Evolutionary conservation across 2,329 filamentous ascomycete species (phyloP).

Genomic region (Fusarium neocosmosporiellum): DNA sequence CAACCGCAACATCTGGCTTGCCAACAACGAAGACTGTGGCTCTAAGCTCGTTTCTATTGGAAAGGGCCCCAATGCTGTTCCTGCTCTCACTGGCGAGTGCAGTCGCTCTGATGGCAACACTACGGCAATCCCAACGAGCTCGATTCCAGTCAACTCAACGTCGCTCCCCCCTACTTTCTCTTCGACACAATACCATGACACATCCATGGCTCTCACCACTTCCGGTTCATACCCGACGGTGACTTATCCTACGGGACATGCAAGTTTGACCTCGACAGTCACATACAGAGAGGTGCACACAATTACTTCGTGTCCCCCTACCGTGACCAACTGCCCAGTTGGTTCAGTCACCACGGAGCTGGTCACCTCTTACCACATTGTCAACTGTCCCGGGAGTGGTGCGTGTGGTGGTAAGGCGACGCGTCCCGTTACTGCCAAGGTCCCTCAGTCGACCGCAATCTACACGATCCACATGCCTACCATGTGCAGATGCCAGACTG

Average conservation of each 20-base stretch:
- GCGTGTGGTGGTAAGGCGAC: not conserved
- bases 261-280: constrained; percentile 41
- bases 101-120: constrained; percentile 21
- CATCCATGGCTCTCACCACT: constrained; percentile 15
- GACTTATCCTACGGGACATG: not conserved
- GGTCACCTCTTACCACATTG: constrained; percentile 46
- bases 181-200: constrained; percentile 28
- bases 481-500: not conserved
- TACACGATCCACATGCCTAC: not conserved
- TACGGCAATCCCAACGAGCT: constrained; percentile 12
- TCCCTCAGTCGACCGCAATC: not conserved
- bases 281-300: constrained; percentile 46
- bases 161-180: constrained; percentile 13
- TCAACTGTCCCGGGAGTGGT: constrained; percentile 47
- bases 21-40: constrained; percentile 53
- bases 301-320: constrained; percentile 46
- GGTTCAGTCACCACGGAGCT: constrained; percentile 45
- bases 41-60: constrained; percentile 52
- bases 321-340: constrained; percentile 42
- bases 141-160: constrained; percentile 17
- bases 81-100: constrained; percentile 48
- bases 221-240: not conserved
- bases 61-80: constrained; percentile 53
- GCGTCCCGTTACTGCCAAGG: not conserved
- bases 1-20: constrained; percentile 53